Evolutionary conservation across 805 yeast genomes (phyloP).

Genomic region (Hanseniaspora guilliermondii): DNA sequence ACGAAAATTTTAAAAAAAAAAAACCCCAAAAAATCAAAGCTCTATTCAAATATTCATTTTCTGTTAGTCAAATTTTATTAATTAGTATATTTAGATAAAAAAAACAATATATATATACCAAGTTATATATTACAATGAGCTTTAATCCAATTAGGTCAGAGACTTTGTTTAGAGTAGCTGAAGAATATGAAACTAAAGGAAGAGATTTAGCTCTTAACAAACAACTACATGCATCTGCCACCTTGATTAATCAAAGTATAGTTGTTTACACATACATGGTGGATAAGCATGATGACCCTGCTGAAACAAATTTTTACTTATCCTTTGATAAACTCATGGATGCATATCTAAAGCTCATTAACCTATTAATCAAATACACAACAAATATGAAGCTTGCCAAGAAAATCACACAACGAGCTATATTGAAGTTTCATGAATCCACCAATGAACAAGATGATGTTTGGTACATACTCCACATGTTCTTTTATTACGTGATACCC

Average conservation of each 20-base stretch:
- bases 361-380: constrained; percentile 25
- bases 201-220: neutral
- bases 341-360: constrained; percentile 22
- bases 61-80: too few species aligned
- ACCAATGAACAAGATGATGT: neutral
- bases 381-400: constrained; percentile 3
- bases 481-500: neutral
- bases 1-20: neutral
- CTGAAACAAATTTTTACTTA: neutral
- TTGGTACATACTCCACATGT: neutral
- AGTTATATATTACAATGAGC: neutral
- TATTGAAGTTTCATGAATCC: neutral
- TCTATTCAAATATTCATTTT: too few species aligned
- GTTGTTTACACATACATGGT: constrained; percentile 15
- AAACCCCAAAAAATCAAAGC: too few species aligned
- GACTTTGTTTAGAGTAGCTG: neutral
- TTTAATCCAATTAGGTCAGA: neutral
- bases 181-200: neutral
- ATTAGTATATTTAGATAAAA: too few species aligned
- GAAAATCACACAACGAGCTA: neutral
- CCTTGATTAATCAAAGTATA: constrained; percentile 25
- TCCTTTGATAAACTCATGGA: constrained; percentile 23
- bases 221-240: neutral
- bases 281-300: neutral
- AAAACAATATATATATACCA: too few species aligned